Evolutionary conservation across 2,329 filamentous ascomycete species (phyloP), one percentile per base, ranked within the genome.

Genomic region (Fusarium palustre): DNA sequence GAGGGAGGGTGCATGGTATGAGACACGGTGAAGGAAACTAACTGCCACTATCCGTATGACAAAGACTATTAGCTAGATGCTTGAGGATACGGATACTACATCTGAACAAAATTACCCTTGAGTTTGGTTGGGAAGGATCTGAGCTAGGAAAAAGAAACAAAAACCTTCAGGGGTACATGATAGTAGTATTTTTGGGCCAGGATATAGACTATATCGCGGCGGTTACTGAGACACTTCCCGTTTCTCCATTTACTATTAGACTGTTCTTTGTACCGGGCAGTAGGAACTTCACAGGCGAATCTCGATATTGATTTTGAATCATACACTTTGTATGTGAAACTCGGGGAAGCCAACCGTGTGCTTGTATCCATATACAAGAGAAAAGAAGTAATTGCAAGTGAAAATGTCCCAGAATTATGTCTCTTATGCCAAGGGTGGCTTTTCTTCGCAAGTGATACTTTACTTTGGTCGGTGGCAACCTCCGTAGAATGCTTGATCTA

Each of bases 11-110:
- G 41, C 18, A 16, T 12, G 41, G 20, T 43, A 49, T 48, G 31
- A 66, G 61, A 55, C 54, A 20, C 48, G 54, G 47, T 66, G 54
- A 69, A 73, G 55, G 58, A 60, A 49, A 38, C 41, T 18, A 64
- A 64, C 45, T 52, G 52, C 22, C 30, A 22, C 59, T 24, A n/a
- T n/a, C n/a, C n/a, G n/a, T n/a, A 54, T n/a, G 31, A 58, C 49
- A 28, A 39, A 41, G 38, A 54, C 54, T 25, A 43, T 16, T 34
- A n/a, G 5, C 7, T 43, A 36, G 52, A 41, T 36, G 46, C n/a
- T 20, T 46, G 53, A 48, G 33, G 36, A 45, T 24, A 39, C 25
- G 25, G 10, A 43, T 24, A 25, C 22, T 43, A 28, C 16, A 43
- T 42, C 20, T 7, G 9, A 25, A 25, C 16, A 18, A 12, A 33